A percentile compares a stretch with the other conserved stretches of the same genome.
Evolutionary conservation across 208 protist species (phyloP).

Genomic region (Acanthamoeba triangularis): DNA sequence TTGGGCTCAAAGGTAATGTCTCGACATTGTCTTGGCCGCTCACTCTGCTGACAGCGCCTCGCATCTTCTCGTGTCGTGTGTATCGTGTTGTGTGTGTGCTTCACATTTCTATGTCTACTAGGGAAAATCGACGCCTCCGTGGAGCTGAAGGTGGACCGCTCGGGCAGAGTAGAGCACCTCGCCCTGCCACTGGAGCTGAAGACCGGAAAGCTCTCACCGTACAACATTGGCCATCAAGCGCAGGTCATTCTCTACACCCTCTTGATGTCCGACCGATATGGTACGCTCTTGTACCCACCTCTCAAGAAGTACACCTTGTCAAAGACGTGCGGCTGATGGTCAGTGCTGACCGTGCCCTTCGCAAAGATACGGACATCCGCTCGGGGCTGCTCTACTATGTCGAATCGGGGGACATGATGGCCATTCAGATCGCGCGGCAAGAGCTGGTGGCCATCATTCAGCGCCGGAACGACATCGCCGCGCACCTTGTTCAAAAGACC

Average conservation of each 20-base stretch:
- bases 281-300: slow-evolving; percentile 30
- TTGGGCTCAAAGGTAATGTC: slow-evolving; percentile 85
- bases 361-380: slow-evolving; percentile 51
- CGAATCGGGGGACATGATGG: slow-evolving; percentile 33
- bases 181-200: slow-evolving; percentile 85
- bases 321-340: neutral
- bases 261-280: slow-evolving; percentile 84
- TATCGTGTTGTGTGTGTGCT: no score
- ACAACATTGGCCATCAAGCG: slow-evolving; percentile 57
- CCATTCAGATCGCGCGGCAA: neutral
- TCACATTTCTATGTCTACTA: neutral
- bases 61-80: no score
- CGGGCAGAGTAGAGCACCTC: neutral
- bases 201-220: slow-evolving; percentile 80
- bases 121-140: slow-evolving; percentile 83
- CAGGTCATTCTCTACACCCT: slow-evolving; percentile 86
- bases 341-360: no score
- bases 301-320: no score
- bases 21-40: no score
- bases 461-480: slow-evolving; percentile 51
- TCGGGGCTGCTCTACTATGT: slow-evolving; percentile 73
- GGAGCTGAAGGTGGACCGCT: slow-evolving; percentile 76
- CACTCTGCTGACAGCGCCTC: neutral
- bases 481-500: slow-evolving; percentile 58
- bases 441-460: slow-evolving; percentile 49